Conservation (phyloP, 495 filamentous ascomycete species). For the Hyaloscypha variabilis region DNA sequence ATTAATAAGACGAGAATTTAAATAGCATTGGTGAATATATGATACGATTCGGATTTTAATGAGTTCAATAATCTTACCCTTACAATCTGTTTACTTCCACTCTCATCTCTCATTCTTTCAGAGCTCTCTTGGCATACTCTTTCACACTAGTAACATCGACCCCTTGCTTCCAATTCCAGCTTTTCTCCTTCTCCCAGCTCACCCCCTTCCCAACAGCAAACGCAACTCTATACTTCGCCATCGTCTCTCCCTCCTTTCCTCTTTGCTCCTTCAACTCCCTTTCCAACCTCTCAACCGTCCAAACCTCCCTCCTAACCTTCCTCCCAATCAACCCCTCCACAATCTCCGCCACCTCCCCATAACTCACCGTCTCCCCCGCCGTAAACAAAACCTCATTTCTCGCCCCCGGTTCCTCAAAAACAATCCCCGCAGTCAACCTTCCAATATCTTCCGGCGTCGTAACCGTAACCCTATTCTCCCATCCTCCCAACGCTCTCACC, state of each 20-base stretch:
- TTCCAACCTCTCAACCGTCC: conserved; percentile 42
- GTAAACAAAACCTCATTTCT: conserved; percentile 48
- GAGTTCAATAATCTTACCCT: no score
- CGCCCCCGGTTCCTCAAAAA: conserved; percentile 37
- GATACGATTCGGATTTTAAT: no score
- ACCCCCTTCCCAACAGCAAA: conserved; percentile 62
- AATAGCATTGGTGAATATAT: no score
- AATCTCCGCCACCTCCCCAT: conserved; percentile 50
- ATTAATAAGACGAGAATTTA: no score
- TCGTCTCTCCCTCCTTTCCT: conserved; percentile 46
- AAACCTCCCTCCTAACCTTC: conserved; percentile 47
- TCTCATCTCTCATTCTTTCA: neutral
- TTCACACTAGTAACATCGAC: conserved; percentile 44
- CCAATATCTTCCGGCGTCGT: conserved; percentile 63
- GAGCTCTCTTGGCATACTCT: neutral
- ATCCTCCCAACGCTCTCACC: conserved; percentile 56
- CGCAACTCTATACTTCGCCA: conserved; percentile 61
- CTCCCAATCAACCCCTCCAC: conserved; percentile 45
- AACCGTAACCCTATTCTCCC: conserved; percentile 58
- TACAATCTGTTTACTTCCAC: neutral
- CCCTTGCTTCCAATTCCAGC: conserved; percentile 48
- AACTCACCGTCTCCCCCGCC: conserved; percentile 62
- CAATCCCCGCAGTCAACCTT: conserved; percentile 53
- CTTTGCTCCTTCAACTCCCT: conserved; percentile 45
- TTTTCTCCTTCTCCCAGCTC: conserved; percentile 54